Base-by-base conservation (phyloP, 345 rosid genomes). In the Turnera subulata region DNA sequence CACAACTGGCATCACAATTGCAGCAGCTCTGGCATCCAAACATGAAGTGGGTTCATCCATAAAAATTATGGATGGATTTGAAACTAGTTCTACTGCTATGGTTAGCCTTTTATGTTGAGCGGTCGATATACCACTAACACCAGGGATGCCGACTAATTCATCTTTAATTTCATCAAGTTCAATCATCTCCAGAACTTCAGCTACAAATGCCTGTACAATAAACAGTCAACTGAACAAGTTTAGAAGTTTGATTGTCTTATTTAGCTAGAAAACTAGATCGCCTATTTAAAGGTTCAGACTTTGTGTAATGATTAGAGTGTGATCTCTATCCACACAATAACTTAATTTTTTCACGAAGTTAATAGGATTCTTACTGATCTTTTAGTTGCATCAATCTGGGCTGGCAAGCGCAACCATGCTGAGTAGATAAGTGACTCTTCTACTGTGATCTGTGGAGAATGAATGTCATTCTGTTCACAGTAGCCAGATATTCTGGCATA, bases 1-100 rank as follows among this genome's bases (percentile, higher is more conserved):
- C 61, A 78, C 83, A 1, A 65, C 80, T 56, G 80, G 76, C 84
- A 80, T 77, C 63, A 80, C 83, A 58, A 83, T 80, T 47, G 88
- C 88, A 8, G 81, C 84, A 37, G 84, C 88, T 63, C 88, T 76
- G 44, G 88, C 88, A 71, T 83, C 81, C n/a, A 83, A 68, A 53
- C 84, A 84, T 0, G 83, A 68, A 21, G 84, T 80, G 11, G 88
- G 84, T 59, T 83, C 88, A 44, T 80, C 84, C 88, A 83, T 77
- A 76, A 83, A 83, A 48, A 83, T 73, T 44, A 80, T 68, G 4
- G 82, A 79, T 6, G 82, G 83, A 56, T 83, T 83, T 1, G 88
- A 72, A 25, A 83, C 76, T 47, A 83, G 80, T 59, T 82, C 88
- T 24, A 82, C 84, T 19, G 82, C 88, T 24, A 82, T 75, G 7